These are phyloP conservation scores for Ustilago loliicola DNA, from an alignment of 1,284 basidiomycete genomes.

Conservation along the genomic window DNA sequence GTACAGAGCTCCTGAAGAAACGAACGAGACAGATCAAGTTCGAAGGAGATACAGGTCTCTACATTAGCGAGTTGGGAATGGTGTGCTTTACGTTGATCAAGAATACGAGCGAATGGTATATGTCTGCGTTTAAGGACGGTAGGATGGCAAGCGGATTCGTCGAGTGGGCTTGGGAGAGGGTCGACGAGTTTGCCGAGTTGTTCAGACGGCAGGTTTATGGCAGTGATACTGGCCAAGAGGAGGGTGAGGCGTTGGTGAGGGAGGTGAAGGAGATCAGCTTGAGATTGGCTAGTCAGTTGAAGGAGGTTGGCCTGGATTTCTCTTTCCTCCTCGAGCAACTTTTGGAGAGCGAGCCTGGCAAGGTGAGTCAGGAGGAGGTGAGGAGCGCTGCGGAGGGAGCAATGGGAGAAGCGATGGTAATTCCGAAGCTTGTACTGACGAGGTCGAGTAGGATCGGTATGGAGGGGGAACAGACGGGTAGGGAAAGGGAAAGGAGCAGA, in stretches of 20 bases:
- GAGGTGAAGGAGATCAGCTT: constrained; percentile 65
- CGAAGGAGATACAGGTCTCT: constrained; percentile 87
- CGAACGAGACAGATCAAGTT: constrained; percentile 87
- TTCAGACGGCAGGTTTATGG: constrained; percentile 92
- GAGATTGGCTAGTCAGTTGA: constrained; percentile 35
- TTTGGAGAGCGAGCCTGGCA: constrained; percentile 15
- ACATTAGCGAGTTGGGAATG: constrained; percentile 81
- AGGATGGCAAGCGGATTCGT: constrained; percentile 90
- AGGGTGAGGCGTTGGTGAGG: constrained; percentile 30
- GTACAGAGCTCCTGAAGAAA: constrained; percentile 81
- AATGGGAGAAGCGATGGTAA: background rate
- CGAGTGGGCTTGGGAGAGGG: constrained; percentile 90
- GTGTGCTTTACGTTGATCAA: constrained; percentile 90
- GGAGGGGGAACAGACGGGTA: constrained; percentile 5
- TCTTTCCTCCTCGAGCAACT: constrained; percentile 29
- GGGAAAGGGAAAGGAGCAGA: constrained; percentile 1
- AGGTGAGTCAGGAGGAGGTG: background rate
- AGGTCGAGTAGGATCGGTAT: constrained; percentile 27
- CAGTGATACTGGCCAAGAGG: constrained; percentile 43
- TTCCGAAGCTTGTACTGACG: constrained; percentile 22
- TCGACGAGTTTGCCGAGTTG: constrained; percentile 85
- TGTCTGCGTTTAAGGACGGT: constrained; percentile 94
- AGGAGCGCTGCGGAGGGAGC: background rate
- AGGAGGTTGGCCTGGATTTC: constrained; percentile 48
- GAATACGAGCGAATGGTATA: constrained; percentile 97